Evolutionary conservation across 1,284 basidiomycete genomes (phyloP).

Genomic region (Calocybe gambosa): DNA sequence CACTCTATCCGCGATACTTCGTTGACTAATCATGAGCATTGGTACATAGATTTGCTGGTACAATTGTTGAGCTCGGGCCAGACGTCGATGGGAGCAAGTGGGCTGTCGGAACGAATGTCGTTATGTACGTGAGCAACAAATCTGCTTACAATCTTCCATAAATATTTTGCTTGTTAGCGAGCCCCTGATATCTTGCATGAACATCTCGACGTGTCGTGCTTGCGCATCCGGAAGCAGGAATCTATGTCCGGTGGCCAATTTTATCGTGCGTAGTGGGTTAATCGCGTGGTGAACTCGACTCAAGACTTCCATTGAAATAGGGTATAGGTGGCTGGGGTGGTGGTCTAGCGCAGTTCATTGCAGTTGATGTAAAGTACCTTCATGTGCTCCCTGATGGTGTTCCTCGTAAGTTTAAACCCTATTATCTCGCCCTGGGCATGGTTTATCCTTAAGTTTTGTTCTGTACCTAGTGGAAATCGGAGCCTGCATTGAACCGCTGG

Average conservation of each 20-base stretch:
- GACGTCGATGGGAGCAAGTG: conserved; percentile 23
- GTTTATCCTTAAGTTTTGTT: background rate
- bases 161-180: conserved; percentile 17
- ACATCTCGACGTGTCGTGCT: conserved; percentile 17
- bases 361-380: conserved; percentile 22
- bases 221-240: conserved; percentile 24
- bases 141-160: background rate
- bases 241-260: conserved; percentile 21
- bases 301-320: conserved; percentile 11
- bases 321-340: conserved; percentile 28
- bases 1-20: background rate
- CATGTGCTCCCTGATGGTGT: conserved; percentile 23
- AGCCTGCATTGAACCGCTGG: conserved; percentile 27
- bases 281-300: background rate
- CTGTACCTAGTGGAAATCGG: conserved; percentile 24
- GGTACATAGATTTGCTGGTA: conserved; percentile 24
- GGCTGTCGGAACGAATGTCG: conserved; percentile 24
- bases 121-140: conserved; percentile 18
- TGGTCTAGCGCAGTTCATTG: conserved; percentile 27
- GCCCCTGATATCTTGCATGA: conserved; percentile 25
- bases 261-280: conserved; percentile 21
- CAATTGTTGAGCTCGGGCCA: conserved; percentile 23
- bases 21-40: background rate
- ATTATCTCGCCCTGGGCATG: background rate
- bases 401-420: conserved; percentile 17